Evolutionary conservation across 192 early-diverging fungal species (phyloP), one percentile per base, ranked within the genome.

Genomic region (Podila epigama): DNA sequence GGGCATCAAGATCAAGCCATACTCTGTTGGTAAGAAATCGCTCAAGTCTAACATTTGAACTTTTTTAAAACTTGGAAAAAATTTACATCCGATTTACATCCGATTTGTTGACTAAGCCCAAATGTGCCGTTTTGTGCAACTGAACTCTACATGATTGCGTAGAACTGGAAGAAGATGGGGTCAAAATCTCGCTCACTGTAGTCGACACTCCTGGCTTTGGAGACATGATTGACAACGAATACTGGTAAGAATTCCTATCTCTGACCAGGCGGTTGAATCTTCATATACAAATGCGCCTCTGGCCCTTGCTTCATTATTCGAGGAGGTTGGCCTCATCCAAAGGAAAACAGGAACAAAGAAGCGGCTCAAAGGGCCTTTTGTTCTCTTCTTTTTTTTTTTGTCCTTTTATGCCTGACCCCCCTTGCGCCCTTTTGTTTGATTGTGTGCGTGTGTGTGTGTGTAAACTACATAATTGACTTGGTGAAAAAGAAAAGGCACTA

Each of bases 161-260:
- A 78, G 96, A 99, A 63, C 89, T 98, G 80, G 96, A 99, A 69
- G 97, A 98, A 84, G 96, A 99, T 81, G 97, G 97, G 42, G 91
- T 96, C 83, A 94, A 94, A 79, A 93, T 99, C 39, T 90, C 95
- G 33, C 88, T 99, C 41, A 98, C 96, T n/a, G 92, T 99, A 60
- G 92, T 99, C 31, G 98, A 99, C 80, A 98, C 98, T 52, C 97
- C 98, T 39, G 98, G 97, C 6, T 99, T 98, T 79, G 98, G 97
- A 64, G 95, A 98, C 79, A 93, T 95, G 66, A 91, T 98, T 63
- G 96, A 99, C 82, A 94, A 97, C 79, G 96, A 97, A 72, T 83
- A 85, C 51, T 92, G 93, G 94, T 96, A 88, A 66, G 85, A 60
- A n/a, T n/a, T n/a, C n/a, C n/a, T n/a, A n/a, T n/a, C n/a, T n/a